Base-by-base conservation (phyloP, 192 early-diverging fungal species). In the Coemansia sp. region DNA sequence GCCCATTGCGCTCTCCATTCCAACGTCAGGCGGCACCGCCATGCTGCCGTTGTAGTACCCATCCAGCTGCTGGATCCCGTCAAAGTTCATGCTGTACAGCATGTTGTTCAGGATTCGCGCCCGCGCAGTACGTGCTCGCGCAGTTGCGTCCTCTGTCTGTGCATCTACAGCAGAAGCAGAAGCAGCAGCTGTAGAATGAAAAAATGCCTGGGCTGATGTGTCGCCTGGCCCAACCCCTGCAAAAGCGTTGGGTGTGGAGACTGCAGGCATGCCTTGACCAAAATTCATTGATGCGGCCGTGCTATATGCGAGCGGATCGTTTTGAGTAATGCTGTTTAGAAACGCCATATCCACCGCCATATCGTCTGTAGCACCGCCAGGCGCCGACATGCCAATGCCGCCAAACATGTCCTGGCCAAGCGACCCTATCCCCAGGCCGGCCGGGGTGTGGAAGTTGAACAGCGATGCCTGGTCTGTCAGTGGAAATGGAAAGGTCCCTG, bases 381-480 rank as follows among this genome's bases (percentile, higher is more conserved):
- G 14, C 11, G 56, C 56, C 6, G 35, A 41, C 4, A 47, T 24
- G n/a, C 48, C 60, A 14, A 69, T 56, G 24, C 58, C 37, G 38
- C 54, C 65, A 49, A 75, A 22, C 35, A 69, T 3, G 11, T 49
- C 59, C 35, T 67, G 61, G 24, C 62, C 64, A 27, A 79, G n/a
- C 52, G 76, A 32, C 23, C 57, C 71, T 2, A 69, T 52, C 21
- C 67, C 70, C 27, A 81, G 59, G 4, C 69, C 73, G 4, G 60
- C 25, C 9, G 77, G 74, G 3, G 75, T 54, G 59, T 82, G 79
- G 62, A 82, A 82, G 64, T 82, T 76, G 66, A 82, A 76, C 35
- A 82, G 47, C 58, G 79, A 82, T 11, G 79, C 64, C 51, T 73
- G 75, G 55, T 82, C 74, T 6, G 67, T 65, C 5, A 82, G 67